These are phyloP conservation scores for Exophiala dermatitidis DNA, from an alignment of 2,329 filamentous ascomycete species.

Conservation along the genomic window DNA sequence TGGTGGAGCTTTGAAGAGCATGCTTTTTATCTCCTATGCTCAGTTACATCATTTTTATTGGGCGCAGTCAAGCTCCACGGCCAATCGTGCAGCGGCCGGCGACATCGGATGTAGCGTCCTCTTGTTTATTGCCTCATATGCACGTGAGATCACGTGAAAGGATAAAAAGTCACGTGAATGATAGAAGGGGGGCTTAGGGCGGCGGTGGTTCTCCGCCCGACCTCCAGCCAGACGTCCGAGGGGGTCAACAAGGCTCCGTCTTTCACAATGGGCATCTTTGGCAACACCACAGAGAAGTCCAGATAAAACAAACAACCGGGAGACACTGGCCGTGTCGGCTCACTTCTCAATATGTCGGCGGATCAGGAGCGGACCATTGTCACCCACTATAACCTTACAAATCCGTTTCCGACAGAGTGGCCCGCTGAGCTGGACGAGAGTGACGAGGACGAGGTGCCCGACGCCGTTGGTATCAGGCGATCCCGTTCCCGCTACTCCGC, in stretches of 20 bases:
- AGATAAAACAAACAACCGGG: background rate
- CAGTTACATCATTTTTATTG: slow-evolving; percentile 18
- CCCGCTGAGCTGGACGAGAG: slow-evolving; percentile 71
- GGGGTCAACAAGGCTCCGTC: too few relatives aligned
- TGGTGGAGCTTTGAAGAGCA: slow-evolving; percentile 14
- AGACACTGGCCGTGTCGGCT: background rate
- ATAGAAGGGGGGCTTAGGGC: too few relatives aligned
- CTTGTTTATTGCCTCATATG: background rate
- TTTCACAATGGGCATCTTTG: too few relatives aligned
- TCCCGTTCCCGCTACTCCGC: slow-evolving; percentile 78
- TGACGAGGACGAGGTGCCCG: slow-evolving; percentile 51
- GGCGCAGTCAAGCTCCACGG: background rate
- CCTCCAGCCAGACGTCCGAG: too few relatives aligned
- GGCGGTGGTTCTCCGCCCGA: too few relatives aligned
- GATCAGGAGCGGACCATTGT: slow-evolving; percentile 71
- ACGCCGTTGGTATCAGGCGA: slow-evolving; percentile 38
- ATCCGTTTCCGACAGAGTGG: slow-evolving; percentile 75
- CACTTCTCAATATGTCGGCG: slow-evolving; percentile 41
- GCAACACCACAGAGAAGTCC: slow-evolving; percentile 10
- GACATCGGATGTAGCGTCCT: background rate
- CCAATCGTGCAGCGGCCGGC: background rate
- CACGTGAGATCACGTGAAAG: slow-evolving; percentile 9
- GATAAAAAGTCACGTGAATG: slow-evolving; percentile 7
- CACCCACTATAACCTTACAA: slow-evolving; percentile 82
- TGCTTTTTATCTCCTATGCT: slow-evolving; percentile 9